A percentile compares a stretch with the other conserved stretches of the same genome.
Conservation (phyloP, 106 monocot genomes). For the Dactylorhiza incarnata region DNA sequence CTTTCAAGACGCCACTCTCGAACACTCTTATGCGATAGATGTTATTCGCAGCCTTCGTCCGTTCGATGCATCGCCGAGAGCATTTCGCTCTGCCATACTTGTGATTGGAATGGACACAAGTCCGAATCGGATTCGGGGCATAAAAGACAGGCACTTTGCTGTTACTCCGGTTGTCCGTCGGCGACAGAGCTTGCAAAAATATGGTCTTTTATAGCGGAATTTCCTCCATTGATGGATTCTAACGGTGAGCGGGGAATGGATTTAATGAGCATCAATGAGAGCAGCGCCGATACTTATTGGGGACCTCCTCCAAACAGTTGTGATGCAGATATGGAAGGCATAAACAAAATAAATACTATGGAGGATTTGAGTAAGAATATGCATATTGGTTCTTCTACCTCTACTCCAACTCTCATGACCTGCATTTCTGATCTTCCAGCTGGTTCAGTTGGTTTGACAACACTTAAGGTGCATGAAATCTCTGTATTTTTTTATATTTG, state of each 20-base stretch:
- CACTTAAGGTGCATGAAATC: slow-evolving; percentile 22
- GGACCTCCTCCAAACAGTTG: slow-evolving; percentile 27
- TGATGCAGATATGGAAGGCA: slow-evolving; percentile 9
- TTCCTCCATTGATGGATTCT: slow-evolving; percentile 27
- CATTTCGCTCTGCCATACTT: slow-evolving; percentile 68
- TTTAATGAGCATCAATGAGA: slow-evolving; percentile 70
- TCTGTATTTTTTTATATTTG: background rate
- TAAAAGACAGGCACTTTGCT: slow-evolving; percentile 55
- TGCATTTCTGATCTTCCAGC: slow-evolving; percentile 17
- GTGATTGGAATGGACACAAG: slow-evolving; percentile 63
- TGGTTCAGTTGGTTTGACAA: slow-evolving; percentile 20
- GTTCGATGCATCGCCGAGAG: slow-evolving; percentile 65
- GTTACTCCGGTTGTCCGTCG: slow-evolving; percentile 87
- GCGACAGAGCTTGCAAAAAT: slow-evolving; percentile 65
- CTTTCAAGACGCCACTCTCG: slow-evolving; percentile 76
- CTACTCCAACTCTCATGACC: slow-evolving; percentile 17
- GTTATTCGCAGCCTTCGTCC: slow-evolving; percentile 55
- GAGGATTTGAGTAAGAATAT: slow-evolving; percentile 29
- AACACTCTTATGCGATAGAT: slow-evolving; percentile 72
- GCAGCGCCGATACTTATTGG: slow-evolving; percentile 33
- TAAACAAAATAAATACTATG: slow-evolving; percentile 19
- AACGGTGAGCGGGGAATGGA: slow-evolving; percentile 37
- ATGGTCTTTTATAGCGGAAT: slow-evolving; percentile 65
- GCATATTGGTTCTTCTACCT: slow-evolving; percentile 39
- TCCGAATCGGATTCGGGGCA: slow-evolving; percentile 32